Evolutionary conservation across 2,329 filamentous ascomycete genomes (phyloP).

Genomic region (Dactylonectria macrodidyma): DNA sequence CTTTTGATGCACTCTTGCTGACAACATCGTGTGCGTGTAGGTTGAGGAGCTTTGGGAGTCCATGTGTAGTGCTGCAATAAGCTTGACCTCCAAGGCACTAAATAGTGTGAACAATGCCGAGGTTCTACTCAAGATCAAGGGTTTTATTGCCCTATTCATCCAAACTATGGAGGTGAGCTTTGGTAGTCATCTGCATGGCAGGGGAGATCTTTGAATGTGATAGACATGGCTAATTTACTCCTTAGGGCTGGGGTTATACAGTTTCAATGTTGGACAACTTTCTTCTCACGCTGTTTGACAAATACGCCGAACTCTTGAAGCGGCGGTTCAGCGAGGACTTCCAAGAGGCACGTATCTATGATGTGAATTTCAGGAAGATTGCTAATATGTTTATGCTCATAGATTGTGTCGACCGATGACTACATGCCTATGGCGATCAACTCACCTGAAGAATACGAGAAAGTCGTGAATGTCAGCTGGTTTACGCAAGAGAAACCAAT

Average conservation of each 20-base stretch:
- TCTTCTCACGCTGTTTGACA: conserved; percentile 90
- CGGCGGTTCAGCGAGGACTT: conserved; percentile 95
- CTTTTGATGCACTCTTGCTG: conserved; percentile 5
- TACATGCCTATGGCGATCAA: conserved; percentile 99
- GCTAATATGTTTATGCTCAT: conserved; percentile 35
- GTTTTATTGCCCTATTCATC: conserved; percentile 92
- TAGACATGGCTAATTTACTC: conserved; percentile 82
- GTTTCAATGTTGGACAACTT: conserved; percentile 87
- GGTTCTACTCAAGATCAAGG: conserved; percentile 93
- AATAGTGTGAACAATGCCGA: conserved; percentile 89
- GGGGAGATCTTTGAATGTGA: not conserved
- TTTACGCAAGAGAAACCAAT: conserved; percentile 86
- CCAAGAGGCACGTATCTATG: conserved; percentile 75
- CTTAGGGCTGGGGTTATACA: conserved; percentile 89
- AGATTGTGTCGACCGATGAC: conserved; percentile 90
- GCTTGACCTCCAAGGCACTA: conserved; percentile 84
- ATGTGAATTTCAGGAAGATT: not conserved
- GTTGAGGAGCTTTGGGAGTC: conserved; percentile 99
- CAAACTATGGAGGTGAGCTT: conserved; percentile 96
- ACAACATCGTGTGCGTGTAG: conserved; percentile 57
- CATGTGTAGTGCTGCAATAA: conserved; percentile 91
- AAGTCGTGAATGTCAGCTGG: conserved; percentile 97
- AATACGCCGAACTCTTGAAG: conserved; percentile 93
- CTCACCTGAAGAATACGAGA: conserved; percentile 91
- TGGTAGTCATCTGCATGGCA: conserved; percentile 76